Base-by-base conservation (phyloP, 164 flowering plant species). In the Euptelea pleiosperma region DNA sequence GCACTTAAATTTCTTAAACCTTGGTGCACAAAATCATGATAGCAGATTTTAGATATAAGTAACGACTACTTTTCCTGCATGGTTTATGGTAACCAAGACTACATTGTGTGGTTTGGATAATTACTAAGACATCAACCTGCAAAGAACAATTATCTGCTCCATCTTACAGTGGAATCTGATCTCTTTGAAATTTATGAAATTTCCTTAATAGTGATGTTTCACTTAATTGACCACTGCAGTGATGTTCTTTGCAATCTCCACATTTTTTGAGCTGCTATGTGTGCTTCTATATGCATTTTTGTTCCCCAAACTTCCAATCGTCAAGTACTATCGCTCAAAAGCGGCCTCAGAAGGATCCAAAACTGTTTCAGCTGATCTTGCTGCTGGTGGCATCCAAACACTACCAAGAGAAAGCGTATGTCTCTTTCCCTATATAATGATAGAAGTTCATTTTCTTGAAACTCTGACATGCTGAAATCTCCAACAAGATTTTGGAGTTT, bases 301-400 rank as follows among this genome's bases (percentile, higher is more conserved):
- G 54, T 68, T 63, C 47, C 67, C 72, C 42, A 60, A 61, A 35
- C 45, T 70, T 22, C 62, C 61, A 25, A 48, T 70, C 6, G 54
- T 70, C 8, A 64, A 63, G 55, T 57, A 63, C 39, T 68, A 62
- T 46, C 67, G 60, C 6, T 25, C 58, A 12, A 50, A 51, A 47
- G 72, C 72, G 12, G 63, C 72, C 33, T 51, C 59, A 31, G 64
- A 68, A 44, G 72, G 72, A 41, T 54, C 65, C 0, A 60, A 61
- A 39, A 61, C 70, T 45, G 70, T 61, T 36, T 44, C 50, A 12
- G 70, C 61, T 53, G 59, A 62, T 31, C 52, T 62, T 31, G 66
- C 59, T 41, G 66, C 66, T 21, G 66, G 43, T 6, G 66, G 52
- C 50, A 54, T 62, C 29, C 31, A 52, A 45, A 67, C 60, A 36